These are phyloP conservation scores for Lentithecium fluviatile DNA, from an alignment of 495 filamentous ascomycete species.

Conservation along the genomic window DNA sequence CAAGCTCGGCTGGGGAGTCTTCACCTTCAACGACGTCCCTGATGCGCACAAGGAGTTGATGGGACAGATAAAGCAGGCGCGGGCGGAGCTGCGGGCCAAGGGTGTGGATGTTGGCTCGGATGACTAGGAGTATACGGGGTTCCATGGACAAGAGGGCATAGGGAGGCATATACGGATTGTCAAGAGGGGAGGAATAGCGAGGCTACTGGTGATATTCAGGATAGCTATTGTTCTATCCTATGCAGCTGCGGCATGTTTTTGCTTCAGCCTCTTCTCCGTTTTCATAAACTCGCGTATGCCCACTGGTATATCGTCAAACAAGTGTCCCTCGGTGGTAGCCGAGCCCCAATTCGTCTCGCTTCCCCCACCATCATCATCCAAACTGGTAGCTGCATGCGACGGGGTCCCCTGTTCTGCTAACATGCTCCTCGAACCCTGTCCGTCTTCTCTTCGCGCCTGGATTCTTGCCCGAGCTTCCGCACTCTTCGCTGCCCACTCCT, in stretches of 20 bases:
- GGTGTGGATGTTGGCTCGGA: conserved; percentile 70
- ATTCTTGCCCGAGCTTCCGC: conserved; percentile 54
- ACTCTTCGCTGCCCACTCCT: conserved; percentile 71
- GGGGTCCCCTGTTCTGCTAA: conserved; percentile 37
- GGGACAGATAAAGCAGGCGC: conserved; percentile 71
- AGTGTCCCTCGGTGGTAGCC: conserved; percentile 52
- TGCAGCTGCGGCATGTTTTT: conserved; percentile 54
- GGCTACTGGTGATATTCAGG: too few relatives aligned
- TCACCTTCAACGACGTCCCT: conserved; percentile 95
- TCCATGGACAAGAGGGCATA: too few relatives aligned
- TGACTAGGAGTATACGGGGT: too few relatives aligned
- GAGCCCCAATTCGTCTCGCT: conserved; percentile 65
- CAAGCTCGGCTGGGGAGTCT: conserved; percentile 84
- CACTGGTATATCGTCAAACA: conserved; percentile 83
- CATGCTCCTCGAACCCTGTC: conserved; percentile 43
- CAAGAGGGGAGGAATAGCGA: background rate
- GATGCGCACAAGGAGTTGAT: conserved; percentile 87
- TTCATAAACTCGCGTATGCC: conserved; percentile 97
- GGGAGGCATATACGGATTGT: background rate
- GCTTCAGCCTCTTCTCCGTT: conserved; percentile 86
- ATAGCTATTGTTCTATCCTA: conserved; percentile 6
- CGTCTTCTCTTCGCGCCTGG: conserved; percentile 43
- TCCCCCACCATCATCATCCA: conserved; percentile 82
- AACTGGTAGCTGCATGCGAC: conserved; percentile 51
- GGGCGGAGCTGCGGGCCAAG: conserved; percentile 62